Base-by-base conservation (phyloP, 768 basidiomycete genomes). In the Kwoniella shandongensis region DNA sequence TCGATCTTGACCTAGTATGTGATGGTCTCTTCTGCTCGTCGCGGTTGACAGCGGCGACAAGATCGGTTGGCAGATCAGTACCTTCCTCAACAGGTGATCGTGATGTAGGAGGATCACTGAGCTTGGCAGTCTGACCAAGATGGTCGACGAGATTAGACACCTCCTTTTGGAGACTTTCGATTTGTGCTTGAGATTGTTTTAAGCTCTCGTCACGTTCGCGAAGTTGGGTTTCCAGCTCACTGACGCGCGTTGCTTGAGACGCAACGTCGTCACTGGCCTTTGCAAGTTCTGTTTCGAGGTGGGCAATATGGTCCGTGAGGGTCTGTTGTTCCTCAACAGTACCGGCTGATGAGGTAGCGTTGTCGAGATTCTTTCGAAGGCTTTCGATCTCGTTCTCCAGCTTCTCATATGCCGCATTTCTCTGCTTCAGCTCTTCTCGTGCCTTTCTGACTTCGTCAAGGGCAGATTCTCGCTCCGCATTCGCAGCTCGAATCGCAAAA, bases 401-500 rank as follows among this genome's bases (percentile, higher is more conserved):
- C 11, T 26, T 35, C 29, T 52, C 53, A 29, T 20, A 25, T 15
- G 49, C 41, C 12, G 20, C n/a, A 2, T 35, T 44, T 22, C 23
- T 48, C 22, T 55, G 44, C 29, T 54, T 45, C 22, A 72, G 54
- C 22, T 67, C 68, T 1, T 46, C 38, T 41, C 41, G 54, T 15
- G 56, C 57, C 12, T 41, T 46, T 41, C 57, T 18, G 2, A 68
- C 42, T 18, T 63, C 66, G 18, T 63, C 61, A 11, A 64, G 13
- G 11, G 66, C 69, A 22, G 62, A 56, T 6, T 56, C 50, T n/a
- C 54, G 55, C 26, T 70, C 68, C 0, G 63, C 65, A 20, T 64
- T 56, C 10, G 63, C 61, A 38, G 66, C 69, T n/a, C 51, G 44
- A 18, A 70, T 50, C 26, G 66, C 68, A 36, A 74, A 74, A 11